Conservation (phyloP, 2,329 filamentous ascomycete genomes). For the Myriosclerotinia scirpicola region DNA sequence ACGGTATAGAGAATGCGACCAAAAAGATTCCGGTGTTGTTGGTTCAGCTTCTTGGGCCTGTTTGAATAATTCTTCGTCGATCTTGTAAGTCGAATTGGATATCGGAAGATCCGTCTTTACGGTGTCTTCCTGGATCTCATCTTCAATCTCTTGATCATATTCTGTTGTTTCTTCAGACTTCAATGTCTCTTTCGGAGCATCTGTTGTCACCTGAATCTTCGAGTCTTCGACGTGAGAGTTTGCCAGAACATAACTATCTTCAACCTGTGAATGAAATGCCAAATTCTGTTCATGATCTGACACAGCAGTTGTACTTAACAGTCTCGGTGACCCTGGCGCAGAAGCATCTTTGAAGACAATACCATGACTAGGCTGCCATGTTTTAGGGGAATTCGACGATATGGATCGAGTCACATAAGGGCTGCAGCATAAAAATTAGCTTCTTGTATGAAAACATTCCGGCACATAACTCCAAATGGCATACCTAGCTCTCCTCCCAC, state of each 20-base stretch:
- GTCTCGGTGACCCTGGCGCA: constrained; percentile 24
- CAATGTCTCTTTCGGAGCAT: neutral
- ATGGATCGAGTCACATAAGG: constrained; percentile 19
- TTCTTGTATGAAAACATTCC: neutral
- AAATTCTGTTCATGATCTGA: constrained; percentile 28
- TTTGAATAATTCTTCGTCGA: constrained; percentile 48
- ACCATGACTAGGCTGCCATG: constrained; percentile 45
- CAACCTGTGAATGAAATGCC: constrained; percentile 28
- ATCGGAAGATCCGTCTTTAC: constrained; percentile 41
- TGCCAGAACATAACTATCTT: constrained; percentile 33
- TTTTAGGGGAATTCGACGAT: constrained; percentile 28
- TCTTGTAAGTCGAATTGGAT: constrained; percentile 48
- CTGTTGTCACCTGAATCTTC: neutral
- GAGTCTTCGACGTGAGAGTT: constrained; percentile 9
- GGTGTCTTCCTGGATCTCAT: constrained; percentile 28
- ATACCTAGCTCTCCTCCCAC: constrained; percentile 30
- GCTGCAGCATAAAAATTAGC: constrained; percentile 7
- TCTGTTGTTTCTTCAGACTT: neutral
- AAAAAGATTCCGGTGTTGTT: constrained; percentile 56
- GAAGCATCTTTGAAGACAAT: constrained; percentile 42
- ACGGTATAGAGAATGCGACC: constrained; percentile 68
- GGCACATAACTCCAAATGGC: neutral
- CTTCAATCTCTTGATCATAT: neutral
- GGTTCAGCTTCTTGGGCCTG: constrained; percentile 49
- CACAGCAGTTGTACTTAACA: constrained; percentile 30